These are phyloP conservation scores for Gnomoniopsis smithogilvyi DNA, from an alignment of 2,329 filamentous ascomycete genomes.

Conservation along the genomic window DNA sequence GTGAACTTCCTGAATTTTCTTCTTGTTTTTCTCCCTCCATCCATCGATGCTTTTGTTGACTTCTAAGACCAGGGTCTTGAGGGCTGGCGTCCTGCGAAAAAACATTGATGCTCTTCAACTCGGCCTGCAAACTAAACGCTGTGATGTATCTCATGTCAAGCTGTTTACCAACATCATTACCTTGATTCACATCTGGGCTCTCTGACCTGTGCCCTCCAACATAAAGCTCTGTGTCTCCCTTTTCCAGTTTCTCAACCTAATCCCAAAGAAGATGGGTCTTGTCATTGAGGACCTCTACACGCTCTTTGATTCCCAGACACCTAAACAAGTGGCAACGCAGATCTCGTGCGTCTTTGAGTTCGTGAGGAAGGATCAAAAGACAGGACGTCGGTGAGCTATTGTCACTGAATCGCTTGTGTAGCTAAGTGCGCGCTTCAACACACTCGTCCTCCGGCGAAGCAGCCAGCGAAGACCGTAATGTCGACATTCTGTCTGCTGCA, in stretches of 20 bases:
- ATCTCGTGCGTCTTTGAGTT: background rate
- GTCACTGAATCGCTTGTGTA: background rate
- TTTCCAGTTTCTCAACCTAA: background rate
- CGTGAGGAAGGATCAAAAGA: slow-evolving; percentile 1
- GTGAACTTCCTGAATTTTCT: background rate
- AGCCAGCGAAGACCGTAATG: background rate
- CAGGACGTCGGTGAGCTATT: slow-evolving; percentile 2
- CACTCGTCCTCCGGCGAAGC: background rate
- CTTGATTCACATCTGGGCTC: background rate
- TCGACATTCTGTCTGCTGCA: background rate
- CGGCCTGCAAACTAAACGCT: slow-evolving; percentile 5
- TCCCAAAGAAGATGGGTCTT: background rate
- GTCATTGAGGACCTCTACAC: slow-evolving; percentile 1
- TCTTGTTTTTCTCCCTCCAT: background rate
- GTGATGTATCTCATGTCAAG: slow-evolving; percentile 13
- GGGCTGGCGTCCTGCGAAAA: slow-evolving; percentile 9
- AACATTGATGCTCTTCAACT: slow-evolving; percentile 8
- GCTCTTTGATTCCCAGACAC: slow-evolving; percentile 4
- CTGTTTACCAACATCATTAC: background rate
- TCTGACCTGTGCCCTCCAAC: background rate
- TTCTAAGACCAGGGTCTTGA: slow-evolving; percentile 1
- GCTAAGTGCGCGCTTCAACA: background rate
- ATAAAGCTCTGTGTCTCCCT: background rate
- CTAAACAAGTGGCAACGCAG: slow-evolving; percentile 11
- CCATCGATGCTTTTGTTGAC: background rate